Evolutionary conservation across 2,329 filamentous ascomycete genomes (phyloP).

Genomic region (Trichoderma sp.): DNA sequence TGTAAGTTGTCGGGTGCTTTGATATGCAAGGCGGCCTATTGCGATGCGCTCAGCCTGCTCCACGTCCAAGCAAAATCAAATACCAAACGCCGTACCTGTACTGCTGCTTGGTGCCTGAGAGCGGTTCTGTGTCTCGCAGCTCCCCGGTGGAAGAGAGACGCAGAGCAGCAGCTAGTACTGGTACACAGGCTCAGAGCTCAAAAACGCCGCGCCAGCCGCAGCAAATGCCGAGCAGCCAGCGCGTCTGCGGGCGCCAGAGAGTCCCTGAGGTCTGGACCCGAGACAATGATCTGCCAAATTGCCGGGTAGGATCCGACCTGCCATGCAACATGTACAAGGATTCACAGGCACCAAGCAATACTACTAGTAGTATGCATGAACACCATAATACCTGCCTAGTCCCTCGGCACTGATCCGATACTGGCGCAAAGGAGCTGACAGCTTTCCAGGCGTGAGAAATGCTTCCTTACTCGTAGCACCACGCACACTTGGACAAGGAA

Average conservation of each 20-base stretch:
- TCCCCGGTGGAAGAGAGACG: neutral
- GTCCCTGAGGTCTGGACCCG: slow-evolving; percentile 1
- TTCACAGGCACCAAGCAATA: neutral
- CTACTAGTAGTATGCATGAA: too few relatives aligned
- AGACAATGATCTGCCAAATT: neutral
- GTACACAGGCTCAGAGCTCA: neutral
- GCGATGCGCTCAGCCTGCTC: neutral
- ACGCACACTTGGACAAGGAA: neutral
- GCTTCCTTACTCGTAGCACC: neutral
- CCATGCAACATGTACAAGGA: neutral
- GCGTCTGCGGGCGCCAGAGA: slow-evolving; percentile 10
- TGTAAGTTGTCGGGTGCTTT: neutral
- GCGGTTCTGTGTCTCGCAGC: neutral
- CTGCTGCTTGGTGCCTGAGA: neutral
- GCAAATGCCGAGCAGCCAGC: neutral
- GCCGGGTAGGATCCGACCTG: neutral
- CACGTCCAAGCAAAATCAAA: neutral
- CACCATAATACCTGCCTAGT: neutral
- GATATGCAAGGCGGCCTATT: neutral
- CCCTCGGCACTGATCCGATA: neutral
- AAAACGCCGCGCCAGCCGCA: slow-evolving; percentile 8
- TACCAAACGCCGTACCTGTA: neutral
- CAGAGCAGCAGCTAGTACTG: neutral
- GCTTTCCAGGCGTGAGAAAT: neutral
- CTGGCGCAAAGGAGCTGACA: neutral